Evolutionary conservation across 2,329 filamentous ascomycete species (phyloP), one percentile per base, ranked within the genome.

Genomic region (Cordyceps farinosa): DNA sequence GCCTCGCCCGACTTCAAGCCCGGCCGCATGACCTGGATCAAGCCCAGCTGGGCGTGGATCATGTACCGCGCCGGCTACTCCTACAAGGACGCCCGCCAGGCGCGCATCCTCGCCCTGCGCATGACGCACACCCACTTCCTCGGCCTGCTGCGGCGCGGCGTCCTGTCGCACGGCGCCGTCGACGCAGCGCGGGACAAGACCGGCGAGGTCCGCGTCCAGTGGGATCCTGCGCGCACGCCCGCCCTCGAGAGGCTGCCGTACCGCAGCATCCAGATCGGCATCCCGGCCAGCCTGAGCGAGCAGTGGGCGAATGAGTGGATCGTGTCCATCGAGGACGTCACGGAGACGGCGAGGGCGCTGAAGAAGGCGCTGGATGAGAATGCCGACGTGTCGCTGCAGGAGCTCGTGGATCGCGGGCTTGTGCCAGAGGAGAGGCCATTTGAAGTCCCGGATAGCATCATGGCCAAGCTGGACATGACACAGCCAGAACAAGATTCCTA

Each of bases 21-120:
- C n/a, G 72, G 72, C 1, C 80, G 85, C 58, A 87, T 87, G 84
- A 88, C 85, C 4, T 88, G 86, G 86, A 81, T 88, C 67, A 88
- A 88, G 69, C 85, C 85, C 0, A 83, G 80, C 64, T 88, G 84
- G 80, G 75, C 77, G 53, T 88, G 86, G 86, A 85, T 87, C 80
- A 81, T 87, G 73, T 87, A 88, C 70, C 84, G 86, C 54, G 78
- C 79, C 27, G 85, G 84, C 17, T 88, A 87, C 74, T 82, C 82
- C 0, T 79, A 77, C 71, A 88, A 88, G 67, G 83, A 85, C 65
- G 36, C 70, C 0, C 72, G 79, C 3, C 85, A 88, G 71, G 76
- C 79, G 40, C 80, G 79, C 53, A 83, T 88, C 32, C 77, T 89
- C 1, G 85, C 86, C 0, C 73, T 88, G 5, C 80, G 77, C 55